Conservation (phyloP, 2,329 filamentous ascomycete genomes). For the Paraconiothyrium sp. region DNA sequence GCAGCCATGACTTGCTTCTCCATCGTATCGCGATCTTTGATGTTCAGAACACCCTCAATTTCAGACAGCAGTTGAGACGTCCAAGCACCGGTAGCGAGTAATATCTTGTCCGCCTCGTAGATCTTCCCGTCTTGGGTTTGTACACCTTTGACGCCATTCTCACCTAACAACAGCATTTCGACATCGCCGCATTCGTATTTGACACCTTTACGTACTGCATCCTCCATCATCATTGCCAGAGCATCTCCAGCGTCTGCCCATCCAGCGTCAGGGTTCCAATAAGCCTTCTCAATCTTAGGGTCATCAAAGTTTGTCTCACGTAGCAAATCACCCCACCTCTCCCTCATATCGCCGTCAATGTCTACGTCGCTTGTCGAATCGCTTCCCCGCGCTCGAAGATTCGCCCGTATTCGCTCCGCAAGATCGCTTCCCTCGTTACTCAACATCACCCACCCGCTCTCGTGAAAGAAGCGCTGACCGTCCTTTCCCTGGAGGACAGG, state of each 20-base stretch:
- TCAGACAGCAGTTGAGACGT: constrained; percentile 64
- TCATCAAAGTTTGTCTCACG: constrained; percentile 43
- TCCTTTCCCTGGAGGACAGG: constrained; percentile 29
- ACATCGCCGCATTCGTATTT: constrained; percentile 57
- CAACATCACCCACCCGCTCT: constrained; percentile 68
- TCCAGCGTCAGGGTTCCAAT: constrained; percentile 62
- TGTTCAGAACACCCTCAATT: constrained; percentile 54
- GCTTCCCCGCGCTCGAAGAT: constrained; percentile 57
- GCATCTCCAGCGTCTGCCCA: constrained; percentile 64
- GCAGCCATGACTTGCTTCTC: constrained; percentile 66
- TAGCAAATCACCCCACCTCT: constrained; percentile 55
- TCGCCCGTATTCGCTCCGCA: constrained; percentile 62
- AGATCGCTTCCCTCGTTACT: constrained; percentile 59
- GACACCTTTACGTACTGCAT: constrained; percentile 57
- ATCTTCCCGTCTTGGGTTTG: constrained; percentile 57
- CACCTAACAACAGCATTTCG: constrained; percentile 54
- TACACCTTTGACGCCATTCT: constrained; percentile 57
- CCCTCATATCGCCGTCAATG: constrained; percentile 44
- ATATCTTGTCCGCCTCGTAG: constrained; percentile 62
- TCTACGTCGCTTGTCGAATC: constrained; percentile 50
- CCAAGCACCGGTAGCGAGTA: constrained; percentile 67
- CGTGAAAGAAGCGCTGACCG: constrained; percentile 60
- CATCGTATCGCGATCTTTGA: constrained; percentile 58
- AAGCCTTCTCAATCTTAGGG: constrained; percentile 47
- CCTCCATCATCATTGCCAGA: constrained; percentile 55